Evolutionary conservation across 2,329 filamentous ascomycete species (phyloP), one percentile per base, ranked within the genome.

Genomic region (Fusarium siculi): DNA sequence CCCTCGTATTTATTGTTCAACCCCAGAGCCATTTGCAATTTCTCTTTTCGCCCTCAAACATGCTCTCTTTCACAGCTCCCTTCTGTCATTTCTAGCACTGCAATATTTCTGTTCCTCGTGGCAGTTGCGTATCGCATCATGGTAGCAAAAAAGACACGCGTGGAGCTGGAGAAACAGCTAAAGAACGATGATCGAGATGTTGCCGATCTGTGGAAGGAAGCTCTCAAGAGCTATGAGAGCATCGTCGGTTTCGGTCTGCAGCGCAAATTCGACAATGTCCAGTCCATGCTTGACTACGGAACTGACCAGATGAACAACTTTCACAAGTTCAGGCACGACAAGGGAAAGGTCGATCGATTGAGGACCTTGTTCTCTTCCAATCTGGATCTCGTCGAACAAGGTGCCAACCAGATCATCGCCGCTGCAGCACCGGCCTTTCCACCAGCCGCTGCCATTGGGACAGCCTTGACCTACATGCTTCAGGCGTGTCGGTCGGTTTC

Each of bases 391-490:
- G 68, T 82, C 2, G 68, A 81, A 25, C 59, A 76, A 43, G 79
- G 78, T 14, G 72, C 80, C 8, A 74, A 76, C 19, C 78, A 80
- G n/a, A 67, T 82, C 15, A 68, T 78, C 16, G 57, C 74, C 2
- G 80, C 80, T 0, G 81, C 81, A 4, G 70, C 71, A 5, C 73
- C 79, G 8, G 76, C 79, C 0, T 82, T 82, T 23, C 81, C 80
- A 9, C 81, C 80, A 1, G 76, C 77, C 4, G 75, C 79, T 0
- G 80, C 80, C 4, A 81, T 82, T 15, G 77, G 78, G 9, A 82
- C 81, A 0, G 80, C 80, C 2, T 58, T 82, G 10, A 81, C 79
- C 2, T 80, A 77, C 37, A 74, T 82, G 59, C 76, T 82, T 11
- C 43, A 79, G 46, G 79, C 79, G 2, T 80, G 78, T 10, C 73